These are phyloP conservation scores for Lithohypha guttulata DNA, from an alignment of 2,329 filamentous ascomycete species.

Conservation along the genomic window DNA sequence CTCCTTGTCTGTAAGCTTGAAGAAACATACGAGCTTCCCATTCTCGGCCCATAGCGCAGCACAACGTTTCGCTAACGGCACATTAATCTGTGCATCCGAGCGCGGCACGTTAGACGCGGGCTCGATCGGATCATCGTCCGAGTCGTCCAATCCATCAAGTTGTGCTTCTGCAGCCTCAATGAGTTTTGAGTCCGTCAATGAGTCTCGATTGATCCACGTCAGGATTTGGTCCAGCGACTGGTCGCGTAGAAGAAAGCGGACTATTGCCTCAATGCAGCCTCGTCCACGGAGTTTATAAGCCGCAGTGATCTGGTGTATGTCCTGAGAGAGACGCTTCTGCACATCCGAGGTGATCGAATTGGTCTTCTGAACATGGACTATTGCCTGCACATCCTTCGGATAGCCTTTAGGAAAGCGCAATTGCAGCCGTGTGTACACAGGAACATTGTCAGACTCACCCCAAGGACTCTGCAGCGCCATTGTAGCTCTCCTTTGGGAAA, in stretches of 20 bases:
- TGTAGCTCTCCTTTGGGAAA: conserved; percentile 42
- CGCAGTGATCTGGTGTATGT: conserved; percentile 45
- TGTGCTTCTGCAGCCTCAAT: conserved; percentile 34
- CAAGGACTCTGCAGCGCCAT: conserved; percentile 52
- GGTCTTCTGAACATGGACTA: conserved; percentile 47
- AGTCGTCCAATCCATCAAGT: conserved; percentile 75
- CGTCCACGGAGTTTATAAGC: conserved; percentile 42
- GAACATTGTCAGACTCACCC: conserved; percentile 39
- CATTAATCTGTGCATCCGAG: conserved; percentile 49
- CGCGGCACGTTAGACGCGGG: conserved; percentile 27
- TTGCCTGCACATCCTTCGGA: conserved; percentile 39
- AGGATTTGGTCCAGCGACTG: conserved; percentile 48
- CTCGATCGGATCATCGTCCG: conserved; percentile 49
- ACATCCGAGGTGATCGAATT: conserved; percentile 44
- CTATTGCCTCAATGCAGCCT: conserved; percentile 50
- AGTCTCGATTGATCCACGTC: conserved; percentile 44
- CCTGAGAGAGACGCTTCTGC: conserved; percentile 38
- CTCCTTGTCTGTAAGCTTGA: conserved; percentile 42
- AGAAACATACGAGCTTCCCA: conserved; percentile 49
- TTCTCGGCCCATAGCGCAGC: conserved; percentile 48
- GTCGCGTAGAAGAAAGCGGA: conserved; percentile 52
- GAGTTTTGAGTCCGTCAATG: conserved; percentile 42
- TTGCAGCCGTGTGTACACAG: conserved; percentile 46
- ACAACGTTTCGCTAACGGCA: conserved; percentile 50
- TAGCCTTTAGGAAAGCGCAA: conserved; percentile 50